These are phyloP conservation scores for Colletotrichum zoysiae DNA, from an alignment of 2,329 filamentous ascomycete genomes.

Conservation along the genomic window DNA sequence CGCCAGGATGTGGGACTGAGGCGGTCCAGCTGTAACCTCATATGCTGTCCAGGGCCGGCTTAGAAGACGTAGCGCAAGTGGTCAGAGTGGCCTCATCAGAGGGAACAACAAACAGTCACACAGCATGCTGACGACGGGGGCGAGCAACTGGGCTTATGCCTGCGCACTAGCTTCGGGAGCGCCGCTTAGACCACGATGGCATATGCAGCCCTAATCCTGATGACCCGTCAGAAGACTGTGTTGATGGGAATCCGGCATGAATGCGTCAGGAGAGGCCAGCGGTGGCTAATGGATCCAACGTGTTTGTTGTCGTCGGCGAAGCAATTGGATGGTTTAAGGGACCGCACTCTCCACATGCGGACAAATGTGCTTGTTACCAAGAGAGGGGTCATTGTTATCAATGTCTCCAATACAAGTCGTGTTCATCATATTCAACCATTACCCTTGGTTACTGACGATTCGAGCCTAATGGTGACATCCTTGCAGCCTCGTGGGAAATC, in stretches of 20 bases:
- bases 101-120: slow-evolving; percentile 18
- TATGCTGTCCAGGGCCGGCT: neutral
- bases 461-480: neutral
- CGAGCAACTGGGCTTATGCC: slow-evolving; percentile 34
- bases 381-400: slow-evolving; percentile 4
- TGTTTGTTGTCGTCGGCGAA: slow-evolving; percentile 11
- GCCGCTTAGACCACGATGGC: slow-evolving; percentile 36
- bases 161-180: slow-evolving; percentile 36
- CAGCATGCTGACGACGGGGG: slow-evolving; percentile 20
- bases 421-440: neutral
- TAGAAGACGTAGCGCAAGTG: neutral
- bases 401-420: slow-evolving; percentile 7
- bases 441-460: neutral
- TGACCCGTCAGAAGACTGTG: slow-evolving; percentile 28
- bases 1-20: neutral
- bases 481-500: neutral
- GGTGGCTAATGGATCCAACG: slow-evolving; percentile 22
- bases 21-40: neutral
- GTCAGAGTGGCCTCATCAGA: neutral
- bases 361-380: slow-evolving; percentile 7
- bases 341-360: slow-evolving; percentile 5
- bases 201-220: slow-evolving; percentile 41
- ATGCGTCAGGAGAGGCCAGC: slow-evolving; percentile 27
- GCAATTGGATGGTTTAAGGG: slow-evolving; percentile 6
- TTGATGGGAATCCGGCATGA: slow-evolving; percentile 20